Percentiles rank a stretch among this genome's conserved stretches.
Conservation (phyloP, 2,329 filamentous ascomycete genomes). For the Calonectria fujianensis region DNA sequence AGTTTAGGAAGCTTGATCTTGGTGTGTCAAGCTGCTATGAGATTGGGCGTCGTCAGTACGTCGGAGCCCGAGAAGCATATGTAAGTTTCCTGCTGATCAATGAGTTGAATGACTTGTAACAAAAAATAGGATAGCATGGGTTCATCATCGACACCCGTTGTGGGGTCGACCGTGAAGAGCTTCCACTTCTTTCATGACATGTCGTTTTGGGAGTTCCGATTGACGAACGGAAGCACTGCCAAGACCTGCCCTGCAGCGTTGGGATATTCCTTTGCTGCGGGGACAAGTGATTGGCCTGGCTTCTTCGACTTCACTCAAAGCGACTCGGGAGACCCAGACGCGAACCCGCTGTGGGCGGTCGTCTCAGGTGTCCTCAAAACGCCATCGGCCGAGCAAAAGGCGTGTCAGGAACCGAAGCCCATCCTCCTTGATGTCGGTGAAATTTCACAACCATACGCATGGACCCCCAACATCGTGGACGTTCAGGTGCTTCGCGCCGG, state of each 20-base stretch:
- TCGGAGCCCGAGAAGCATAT: slow-evolving; percentile 70
- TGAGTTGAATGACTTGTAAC: neutral
- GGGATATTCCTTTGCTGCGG: slow-evolving; percentile 94
- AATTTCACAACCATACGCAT: slow-evolving; percentile 85
- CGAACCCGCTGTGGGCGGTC: slow-evolving; percentile 85
- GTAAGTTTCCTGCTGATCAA: slow-evolving; percentile 53
- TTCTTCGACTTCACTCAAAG: slow-evolving; percentile 96
- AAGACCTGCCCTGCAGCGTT: slow-evolving; percentile 90
- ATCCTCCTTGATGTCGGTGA: slow-evolving; percentile 93
- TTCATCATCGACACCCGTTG: slow-evolving; percentile 68
- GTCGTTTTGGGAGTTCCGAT: slow-evolving; percentile 82
- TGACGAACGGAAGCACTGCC: slow-evolving; percentile 82
- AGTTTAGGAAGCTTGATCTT: slow-evolving; percentile 80
- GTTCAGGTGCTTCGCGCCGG: slow-evolving; percentile 90
- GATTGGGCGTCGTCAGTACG: slow-evolving; percentile 83
- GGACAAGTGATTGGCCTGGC: slow-evolving; percentile 93
- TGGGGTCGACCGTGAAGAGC: slow-evolving; percentile 81
- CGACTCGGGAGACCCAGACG: slow-evolving; percentile 79
- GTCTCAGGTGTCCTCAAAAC: slow-evolving; percentile 83
- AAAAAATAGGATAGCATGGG: slow-evolving; percentile 68
- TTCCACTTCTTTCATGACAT: slow-evolving; percentile 93
- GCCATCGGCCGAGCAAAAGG: slow-evolving; percentile 81
- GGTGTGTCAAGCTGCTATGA: slow-evolving; percentile 85
- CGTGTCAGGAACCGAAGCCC: slow-evolving; percentile 88
- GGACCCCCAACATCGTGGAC: slow-evolving; percentile 94